These are phyloP conservation scores for Streptanthus diversifolius DNA, from an alignment of 345 rosid genomes.

Conservation along the genomic window DNA sequence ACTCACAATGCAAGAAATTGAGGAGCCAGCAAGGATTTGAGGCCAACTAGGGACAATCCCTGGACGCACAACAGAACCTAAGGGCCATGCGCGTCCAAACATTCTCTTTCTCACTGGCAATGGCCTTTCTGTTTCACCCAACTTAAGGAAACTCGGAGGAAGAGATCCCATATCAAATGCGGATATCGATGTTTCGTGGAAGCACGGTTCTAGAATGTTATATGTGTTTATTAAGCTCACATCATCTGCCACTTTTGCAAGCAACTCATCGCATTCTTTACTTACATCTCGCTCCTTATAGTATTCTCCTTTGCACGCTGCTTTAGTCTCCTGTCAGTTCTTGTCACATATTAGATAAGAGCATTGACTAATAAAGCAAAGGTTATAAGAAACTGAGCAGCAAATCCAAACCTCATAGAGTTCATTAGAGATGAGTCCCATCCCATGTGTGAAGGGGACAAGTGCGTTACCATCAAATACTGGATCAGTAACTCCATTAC, in stretches of 20 bases:
- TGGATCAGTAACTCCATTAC: constrained; percentile 83
- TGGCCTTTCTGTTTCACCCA: constrained; percentile 57
- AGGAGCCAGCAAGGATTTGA: constrained; percentile 43
- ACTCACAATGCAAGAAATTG: constrained; percentile 69
- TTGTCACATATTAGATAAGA: background rate
- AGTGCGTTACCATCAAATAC: constrained; percentile 79
- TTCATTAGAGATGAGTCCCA: constrained; percentile 80
- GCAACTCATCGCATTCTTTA: constrained; percentile 21
- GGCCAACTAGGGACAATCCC: constrained; percentile 90
- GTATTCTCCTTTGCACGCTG: constrained; percentile 56
- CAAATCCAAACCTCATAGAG: constrained; percentile 54
- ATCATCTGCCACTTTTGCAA: constrained; percentile 35
- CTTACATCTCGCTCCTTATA: constrained; percentile 26
- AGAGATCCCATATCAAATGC: constrained; percentile 35
- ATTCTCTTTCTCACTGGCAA: constrained; percentile 69
- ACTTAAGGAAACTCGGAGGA: constrained; percentile 57
- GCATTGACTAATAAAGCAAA: background rate
- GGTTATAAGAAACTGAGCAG: background rate
- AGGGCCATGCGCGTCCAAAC: constrained; percentile 96
- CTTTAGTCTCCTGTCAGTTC: constrained; percentile 52
- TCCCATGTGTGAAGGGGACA: constrained; percentile 86
- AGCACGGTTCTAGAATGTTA: constrained; percentile 85
- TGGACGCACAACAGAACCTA: constrained; percentile 72
- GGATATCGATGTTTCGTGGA: constrained; percentile 38
- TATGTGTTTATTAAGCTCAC: constrained; percentile 51